phyloP scores from a whole-genome alignment of 768 basidiomycete species.

The Terana coerulea region DNA sequence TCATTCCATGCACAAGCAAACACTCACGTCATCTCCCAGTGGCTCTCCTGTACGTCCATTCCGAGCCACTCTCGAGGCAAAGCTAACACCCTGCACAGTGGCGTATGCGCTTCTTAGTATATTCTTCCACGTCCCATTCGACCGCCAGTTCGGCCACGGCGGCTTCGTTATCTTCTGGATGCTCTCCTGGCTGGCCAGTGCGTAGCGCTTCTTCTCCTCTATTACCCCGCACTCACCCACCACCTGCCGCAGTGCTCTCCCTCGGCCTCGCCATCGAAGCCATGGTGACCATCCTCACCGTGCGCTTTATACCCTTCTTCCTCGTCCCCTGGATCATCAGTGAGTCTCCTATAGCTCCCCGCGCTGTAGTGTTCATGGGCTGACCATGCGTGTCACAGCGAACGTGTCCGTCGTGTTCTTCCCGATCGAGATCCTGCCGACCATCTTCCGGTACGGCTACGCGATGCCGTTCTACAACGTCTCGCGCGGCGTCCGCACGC shows the following conservation, averaged over 20 bases:
- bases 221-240: not conserved
- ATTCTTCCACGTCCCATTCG: constrained; percentile 58
- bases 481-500: constrained; percentile 51
- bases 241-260: constrained; percentile 36
- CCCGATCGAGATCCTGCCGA: constrained; percentile 57
- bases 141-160: constrained; percentile 34
- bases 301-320: constrained; percentile 53
- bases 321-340: constrained; percentile 63
- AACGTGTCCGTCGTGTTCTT: constrained; percentile 56
- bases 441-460: constrained; percentile 62
- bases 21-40: not conserved
- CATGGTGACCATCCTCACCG: constrained; percentile 51
- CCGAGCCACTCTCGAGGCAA: constrained; percentile 34
- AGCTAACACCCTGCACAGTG: constrained; percentile 31
- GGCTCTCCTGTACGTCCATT: constrained; percentile 36
- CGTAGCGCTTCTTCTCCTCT: not conserved
- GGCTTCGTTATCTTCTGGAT: constrained; percentile 70
- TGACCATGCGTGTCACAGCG: constrained; percentile 26
- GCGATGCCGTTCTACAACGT: constrained; percentile 73
- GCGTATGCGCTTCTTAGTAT: constrained; percentile 55
- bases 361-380: not conserved
- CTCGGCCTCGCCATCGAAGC: constrained; percentile 63
- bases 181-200: constrained; percentile 49
- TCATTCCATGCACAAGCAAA: not conserved
- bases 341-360: constrained; percentile 22